These are phyloP conservation scores for Lichtheimia corymbifera DNA, from an alignment of 371 early-diverging fungal genomes.

Conservation along the genomic window DNA sequence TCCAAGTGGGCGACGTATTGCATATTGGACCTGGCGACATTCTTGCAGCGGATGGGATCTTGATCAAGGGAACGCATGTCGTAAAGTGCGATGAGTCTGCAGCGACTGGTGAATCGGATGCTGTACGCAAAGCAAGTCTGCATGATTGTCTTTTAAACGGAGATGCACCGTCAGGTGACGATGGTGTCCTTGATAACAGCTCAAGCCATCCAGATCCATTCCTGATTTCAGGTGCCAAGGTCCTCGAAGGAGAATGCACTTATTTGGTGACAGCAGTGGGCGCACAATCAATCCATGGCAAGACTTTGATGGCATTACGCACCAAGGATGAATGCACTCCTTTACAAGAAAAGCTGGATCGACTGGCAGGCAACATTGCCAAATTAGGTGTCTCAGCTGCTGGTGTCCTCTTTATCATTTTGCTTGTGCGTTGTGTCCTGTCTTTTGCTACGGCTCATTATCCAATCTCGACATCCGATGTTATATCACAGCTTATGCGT, in stretches of 20 bases:
- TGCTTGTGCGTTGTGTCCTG: conserved; percentile 63
- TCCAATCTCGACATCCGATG: conserved; percentile 24
- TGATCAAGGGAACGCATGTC: conserved; percentile 80
- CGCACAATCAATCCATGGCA: conserved; percentile 71
- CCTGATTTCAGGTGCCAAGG: conserved; percentile 72
- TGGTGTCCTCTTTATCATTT: conserved; percentile 60
- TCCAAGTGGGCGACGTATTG: conserved; percentile 89
- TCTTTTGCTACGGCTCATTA: conserved; percentile 18
- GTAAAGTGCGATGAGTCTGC: conserved; percentile 84
- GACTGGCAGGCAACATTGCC: conserved; percentile 69
- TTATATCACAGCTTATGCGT: conserved; percentile 50
- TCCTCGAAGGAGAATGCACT: conserved; percentile 76
- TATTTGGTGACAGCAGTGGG: conserved; percentile 73
- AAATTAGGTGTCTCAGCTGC: conserved; percentile 71
- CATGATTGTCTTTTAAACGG: conserved; percentile 25
- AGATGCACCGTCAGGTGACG: background rate
- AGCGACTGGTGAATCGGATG: conserved; percentile 91
- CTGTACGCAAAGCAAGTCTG: conserved; percentile 55
- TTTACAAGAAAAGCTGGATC: conserved; percentile 68
- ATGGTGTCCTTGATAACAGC: conserved; percentile 8
- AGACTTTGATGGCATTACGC: conserved; percentile 72
- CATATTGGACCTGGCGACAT: conserved; percentile 92
- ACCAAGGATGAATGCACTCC: conserved; percentile 65
- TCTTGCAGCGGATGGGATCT: conserved; percentile 87
- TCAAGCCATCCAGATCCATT: conserved; percentile 56